A percentile compares a stretch with the other conserved stretches of the same genome.
phyloP scores from a whole-genome alignment of 495 filamentous ascomycete species.

The Tuber borchii region DNA sequence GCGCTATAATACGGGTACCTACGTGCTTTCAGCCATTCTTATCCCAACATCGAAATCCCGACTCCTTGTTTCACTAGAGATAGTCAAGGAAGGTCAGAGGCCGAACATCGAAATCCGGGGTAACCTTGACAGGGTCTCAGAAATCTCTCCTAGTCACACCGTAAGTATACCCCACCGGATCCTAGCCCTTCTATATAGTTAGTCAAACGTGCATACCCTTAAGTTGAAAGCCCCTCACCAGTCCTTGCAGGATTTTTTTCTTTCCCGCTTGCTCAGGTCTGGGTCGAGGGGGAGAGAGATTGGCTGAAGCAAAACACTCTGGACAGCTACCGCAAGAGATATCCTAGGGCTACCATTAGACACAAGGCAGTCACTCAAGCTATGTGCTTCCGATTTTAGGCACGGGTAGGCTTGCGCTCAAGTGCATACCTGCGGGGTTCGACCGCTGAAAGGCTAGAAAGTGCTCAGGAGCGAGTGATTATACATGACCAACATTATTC shows the following conservation, averaged over 20 bases:
- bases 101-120: neutral
- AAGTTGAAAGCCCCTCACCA: neutral
- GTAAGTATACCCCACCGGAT: neutral
- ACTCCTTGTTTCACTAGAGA: neutral
- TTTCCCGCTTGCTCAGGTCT: neutral
- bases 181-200: neutral
- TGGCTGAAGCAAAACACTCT: neutral
- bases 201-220: neutral
- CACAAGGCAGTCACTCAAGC: neutral
- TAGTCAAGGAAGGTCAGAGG: neutral
- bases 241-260: neutral
- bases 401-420: neutral
- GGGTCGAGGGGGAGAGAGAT: neutral
- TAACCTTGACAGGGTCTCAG: neutral
- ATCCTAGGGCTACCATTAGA: neutral
- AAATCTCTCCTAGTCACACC: neutral
- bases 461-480: neutral
- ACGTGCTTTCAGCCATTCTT: neutral
- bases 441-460: neutral
- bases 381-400: neutral
- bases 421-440: neutral
- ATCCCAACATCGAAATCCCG: neutral
- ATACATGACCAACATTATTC: neutral
- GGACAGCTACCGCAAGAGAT: neutral
- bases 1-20: neutral